These are phyloP conservation scores for Cryptococcus amylolentus DNA, from an alignment of 1,284 basidiomycete species.

Conservation along the genomic window DNA sequence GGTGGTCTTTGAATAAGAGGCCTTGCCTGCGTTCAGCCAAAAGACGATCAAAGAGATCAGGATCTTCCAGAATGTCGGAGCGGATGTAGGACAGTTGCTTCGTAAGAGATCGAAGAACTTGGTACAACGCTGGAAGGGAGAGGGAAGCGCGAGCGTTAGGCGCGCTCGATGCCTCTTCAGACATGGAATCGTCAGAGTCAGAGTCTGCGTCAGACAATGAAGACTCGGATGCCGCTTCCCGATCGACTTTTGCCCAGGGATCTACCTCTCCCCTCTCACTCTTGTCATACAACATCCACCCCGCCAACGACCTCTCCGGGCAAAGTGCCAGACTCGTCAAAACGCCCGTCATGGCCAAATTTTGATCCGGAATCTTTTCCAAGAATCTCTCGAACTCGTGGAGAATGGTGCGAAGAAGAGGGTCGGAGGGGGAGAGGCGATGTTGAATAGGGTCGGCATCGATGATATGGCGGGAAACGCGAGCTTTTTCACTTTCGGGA, in stretches of 20 bases:
- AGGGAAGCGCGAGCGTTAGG: background rate
- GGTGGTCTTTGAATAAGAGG: conserved; percentile 84
- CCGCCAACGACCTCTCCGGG: conserved; percentile 77
- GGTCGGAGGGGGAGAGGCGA: conserved; percentile 71
- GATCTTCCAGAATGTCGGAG: conserved; percentile 49
- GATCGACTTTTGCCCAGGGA: conserved; percentile 14
- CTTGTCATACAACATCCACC: conserved; percentile 62
- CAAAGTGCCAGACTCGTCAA: conserved; percentile 73
- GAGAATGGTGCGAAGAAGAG: conserved; percentile 68
- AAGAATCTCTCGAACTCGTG: conserved; percentile 74
- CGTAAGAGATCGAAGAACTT: conserved; percentile 71
- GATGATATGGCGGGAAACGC: conserved; percentile 1
- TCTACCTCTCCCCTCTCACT: conserved; percentile 19
- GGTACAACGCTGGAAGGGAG: conserved; percentile 64
- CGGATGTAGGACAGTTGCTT: conserved; percentile 50
- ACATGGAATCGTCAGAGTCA: conserved; percentile 8
- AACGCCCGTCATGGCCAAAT: conserved; percentile 81
- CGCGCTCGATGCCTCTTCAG: background rate
- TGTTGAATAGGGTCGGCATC: conserved; percentile 49
- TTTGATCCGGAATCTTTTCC: conserved; percentile 76
- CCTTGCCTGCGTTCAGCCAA: conserved; percentile 83
- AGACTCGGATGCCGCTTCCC: conserved; percentile 12
- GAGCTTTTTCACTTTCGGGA: conserved; percentile 18
- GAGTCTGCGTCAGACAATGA: conserved; percentile 9
- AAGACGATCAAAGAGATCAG: conserved; percentile 66